Evolutionary conservation across 2,329 filamentous ascomycete genomes (phyloP).

Genomic region (Calonectria henricotiae): DNA sequence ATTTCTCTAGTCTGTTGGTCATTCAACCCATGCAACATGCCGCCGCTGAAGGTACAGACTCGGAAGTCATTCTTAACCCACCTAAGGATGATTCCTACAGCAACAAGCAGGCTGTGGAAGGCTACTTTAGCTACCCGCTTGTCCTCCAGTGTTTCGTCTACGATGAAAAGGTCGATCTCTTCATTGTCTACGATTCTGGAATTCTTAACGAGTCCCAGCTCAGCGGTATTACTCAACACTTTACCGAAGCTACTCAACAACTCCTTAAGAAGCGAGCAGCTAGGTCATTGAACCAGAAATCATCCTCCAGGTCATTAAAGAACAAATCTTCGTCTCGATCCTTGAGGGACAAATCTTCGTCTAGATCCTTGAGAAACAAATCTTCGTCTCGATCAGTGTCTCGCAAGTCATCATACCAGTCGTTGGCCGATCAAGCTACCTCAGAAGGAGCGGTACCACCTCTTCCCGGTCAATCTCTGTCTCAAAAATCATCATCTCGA

Average conservation of each 20-base stretch:
- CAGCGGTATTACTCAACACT: constrained; percentile 17
- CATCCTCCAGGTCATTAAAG: not conserved
- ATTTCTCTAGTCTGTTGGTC: constrained; percentile 33
- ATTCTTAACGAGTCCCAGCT: constrained; percentile 22
- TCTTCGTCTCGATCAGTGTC: constrained; percentile 9
- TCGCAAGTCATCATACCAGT: constrained; percentile 13
- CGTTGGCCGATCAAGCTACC: constrained; percentile 2
- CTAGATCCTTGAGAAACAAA: constrained; percentile 3
- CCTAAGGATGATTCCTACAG: constrained; percentile 33
- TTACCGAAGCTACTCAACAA: constrained; percentile 18
- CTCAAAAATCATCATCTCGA: constrained; percentile 10
- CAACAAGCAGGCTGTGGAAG: constrained; percentile 17
- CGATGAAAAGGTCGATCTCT: constrained; percentile 15
- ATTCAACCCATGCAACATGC: constrained; percentile 33
- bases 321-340: constrained; percentile 8
- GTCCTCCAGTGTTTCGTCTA: constrained; percentile 19
- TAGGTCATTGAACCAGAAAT: constrained; percentile 6
- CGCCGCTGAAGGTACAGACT: not conserved
- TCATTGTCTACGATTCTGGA: constrained; percentile 13
- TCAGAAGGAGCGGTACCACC: not conserved
- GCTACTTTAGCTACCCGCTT: constrained; percentile 25
- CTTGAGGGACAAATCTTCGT: constrained; percentile 14
- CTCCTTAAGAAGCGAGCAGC: constrained; percentile 13
- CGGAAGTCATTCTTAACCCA: not conserved
- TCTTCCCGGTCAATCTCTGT: not conserved